phyloP scores from a whole-genome alignment of 1,139 yeast species.

The Kurtzmaniella quercitrusa region DNA sequence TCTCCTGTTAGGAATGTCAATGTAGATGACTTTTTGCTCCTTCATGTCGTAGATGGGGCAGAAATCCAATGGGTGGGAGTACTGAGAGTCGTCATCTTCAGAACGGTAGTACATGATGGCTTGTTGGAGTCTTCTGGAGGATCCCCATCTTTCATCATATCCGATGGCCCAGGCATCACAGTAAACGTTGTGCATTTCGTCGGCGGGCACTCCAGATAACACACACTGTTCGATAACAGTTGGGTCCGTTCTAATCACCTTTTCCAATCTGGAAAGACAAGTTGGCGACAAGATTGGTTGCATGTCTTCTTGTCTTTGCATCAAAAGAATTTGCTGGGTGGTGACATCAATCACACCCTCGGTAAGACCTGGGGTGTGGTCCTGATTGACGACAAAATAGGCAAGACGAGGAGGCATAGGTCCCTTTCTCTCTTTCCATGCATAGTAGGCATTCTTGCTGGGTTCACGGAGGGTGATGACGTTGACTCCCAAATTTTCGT shows the following conservation, averaged over 20 bases:
- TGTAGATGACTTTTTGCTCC: constrained; percentile 59
- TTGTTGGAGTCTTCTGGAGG: constrained; percentile 71
- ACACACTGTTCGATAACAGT: constrained; percentile 69
- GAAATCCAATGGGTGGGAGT: constrained; percentile 80
- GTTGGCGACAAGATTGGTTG: constrained; percentile 74
- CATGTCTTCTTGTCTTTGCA: constrained; percentile 50
- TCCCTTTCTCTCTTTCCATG: constrained; percentile 61
- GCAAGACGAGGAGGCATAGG: constrained; percentile 65
- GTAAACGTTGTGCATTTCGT: constrained; percentile 66
- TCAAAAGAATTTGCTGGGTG: constrained; percentile 40
- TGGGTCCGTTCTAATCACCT: constrained; percentile 61
- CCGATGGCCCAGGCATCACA: constrained; percentile 89
- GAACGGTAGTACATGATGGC: constrained; percentile 75
- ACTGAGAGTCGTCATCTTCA: constrained; percentile 74
- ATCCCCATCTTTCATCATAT: constrained; percentile 80
- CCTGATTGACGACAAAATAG: constrained; percentile 58
- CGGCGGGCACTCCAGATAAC: constrained; percentile 60
- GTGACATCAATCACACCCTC: constrained; percentile 67
- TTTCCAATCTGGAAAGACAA: constrained; percentile 62
- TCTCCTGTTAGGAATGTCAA: constrained; percentile 72
- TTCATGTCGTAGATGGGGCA: constrained; percentile 80
- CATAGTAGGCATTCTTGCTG: constrained; percentile 52
- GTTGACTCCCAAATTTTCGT: constrained; percentile 52
- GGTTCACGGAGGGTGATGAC: constrained; percentile 73
- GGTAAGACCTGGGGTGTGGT: constrained; percentile 55